Base-by-base conservation (phyloP, 228 moss, liverwort and hornwort species). In the Sphagnum magellanicum region DNA sequence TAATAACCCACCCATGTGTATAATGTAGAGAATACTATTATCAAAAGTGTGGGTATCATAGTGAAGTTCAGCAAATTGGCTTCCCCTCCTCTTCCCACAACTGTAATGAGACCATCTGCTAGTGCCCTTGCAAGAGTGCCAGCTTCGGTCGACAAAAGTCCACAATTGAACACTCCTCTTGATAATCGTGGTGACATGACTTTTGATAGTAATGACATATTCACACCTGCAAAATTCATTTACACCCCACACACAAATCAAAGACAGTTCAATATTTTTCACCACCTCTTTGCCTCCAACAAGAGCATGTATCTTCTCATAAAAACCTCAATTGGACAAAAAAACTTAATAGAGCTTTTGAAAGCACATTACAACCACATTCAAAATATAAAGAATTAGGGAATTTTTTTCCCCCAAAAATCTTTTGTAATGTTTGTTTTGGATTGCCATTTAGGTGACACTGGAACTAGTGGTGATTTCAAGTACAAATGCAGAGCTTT, bases 1-100 rank as follows among this genome's bases (percentile, higher is more conserved):
- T 84, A 88, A 72, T 85, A 88, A 65, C 85, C 84, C 59, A 78
- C 58, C 80, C 80, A 88, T 4, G 88, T 88, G 76, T 88, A 88
- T 4, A 59, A 58, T 52, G 88, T 85, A 12, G 82, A 85, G 59
- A 76, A 76, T 55, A 84, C 52, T 15, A 71, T 78, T 14, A 88
- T 67, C 53, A 82, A 65, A 12, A 88, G 6, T 5, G 88, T 76
- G 6, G 88, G 88, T 49, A 82, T 14, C 82, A 88, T 85, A 0
- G 88, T 82, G 52, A 70, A 78, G 49, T 88, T 88, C 63, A 73
- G 6, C 10, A 88, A 71, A 15, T 80, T 72, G 16, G 50, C 51
- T 16, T 84, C 78, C 10, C 88, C 84, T 53, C 71, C 66, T 76
- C 68, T 76, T 60, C 88, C 88, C 8, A 81, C 76, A 49, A 85